A percentile compares a stretch with the other conserved stretches of the same genome.
These are phyloP conservation scores for Aspergillus awamori DNA, from an alignment of 2,329 filamentous ascomycete species.

Conservation along the genomic window DNA sequence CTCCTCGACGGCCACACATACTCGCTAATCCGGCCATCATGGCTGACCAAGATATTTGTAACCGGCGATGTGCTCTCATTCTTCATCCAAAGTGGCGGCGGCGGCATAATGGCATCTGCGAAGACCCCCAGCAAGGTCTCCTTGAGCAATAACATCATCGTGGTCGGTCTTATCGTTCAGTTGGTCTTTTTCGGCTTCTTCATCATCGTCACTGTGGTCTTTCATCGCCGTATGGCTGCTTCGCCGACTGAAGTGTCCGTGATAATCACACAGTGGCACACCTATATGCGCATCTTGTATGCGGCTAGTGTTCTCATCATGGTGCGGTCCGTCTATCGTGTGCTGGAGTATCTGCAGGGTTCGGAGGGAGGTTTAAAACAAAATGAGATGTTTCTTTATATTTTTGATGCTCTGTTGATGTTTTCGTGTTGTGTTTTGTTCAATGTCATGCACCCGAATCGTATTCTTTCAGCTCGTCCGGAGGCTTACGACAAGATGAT, in stretches of 20 bases:
- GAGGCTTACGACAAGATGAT: background rate
- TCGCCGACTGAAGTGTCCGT: background rate
- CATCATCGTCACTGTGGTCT: background rate
- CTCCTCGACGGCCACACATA: background rate
- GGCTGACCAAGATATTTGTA: slow-evolving; percentile 2
- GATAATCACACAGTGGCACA: background rate
- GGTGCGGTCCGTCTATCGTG: background rate
- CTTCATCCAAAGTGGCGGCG: slow-evolving; percentile 5
- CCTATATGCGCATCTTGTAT: background rate
- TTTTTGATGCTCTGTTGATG: background rate
- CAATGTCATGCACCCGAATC: background rate
- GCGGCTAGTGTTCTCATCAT: background rate
- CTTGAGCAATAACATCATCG: background rate
- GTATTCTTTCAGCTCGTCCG: background rate
- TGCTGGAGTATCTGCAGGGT: background rate
- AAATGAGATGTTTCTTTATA: background rate
- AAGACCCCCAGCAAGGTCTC: background rate
- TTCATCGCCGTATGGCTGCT: background rate
- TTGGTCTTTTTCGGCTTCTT: background rate
- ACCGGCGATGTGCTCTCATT: slow-evolving; percentile 4
- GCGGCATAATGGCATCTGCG: background rate
- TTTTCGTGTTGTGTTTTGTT: background rate
- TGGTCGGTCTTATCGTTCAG: background rate
- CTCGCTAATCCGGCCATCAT: background rate
- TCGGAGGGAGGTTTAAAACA: background rate